Base-by-base conservation (phyloP, 2,329 filamentous ascomycete genomes). In the Colletotrichum lini region DNA sequence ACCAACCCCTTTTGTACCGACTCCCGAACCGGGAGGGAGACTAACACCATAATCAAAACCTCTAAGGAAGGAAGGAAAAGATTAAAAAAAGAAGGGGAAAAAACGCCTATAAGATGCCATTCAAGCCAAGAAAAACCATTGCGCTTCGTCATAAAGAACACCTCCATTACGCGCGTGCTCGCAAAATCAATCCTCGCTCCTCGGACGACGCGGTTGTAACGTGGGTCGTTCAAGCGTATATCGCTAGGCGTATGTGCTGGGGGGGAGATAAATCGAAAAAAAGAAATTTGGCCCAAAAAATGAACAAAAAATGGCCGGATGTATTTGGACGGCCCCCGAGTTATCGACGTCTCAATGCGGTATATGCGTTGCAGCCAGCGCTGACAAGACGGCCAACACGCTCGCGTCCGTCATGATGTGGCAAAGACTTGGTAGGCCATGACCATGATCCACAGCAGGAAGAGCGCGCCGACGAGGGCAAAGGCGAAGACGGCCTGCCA, bases 401-500 rank as follows among this genome's bases (percentile, higher is more conserved):
- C 12, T 38, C 21, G n/a, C 0, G 12, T 13, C 26, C 15, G 16
- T 70, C 45, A 72, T 10, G 69, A 72, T 12, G 15, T 60, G 16
- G 80, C 86, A 82, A 90, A 92, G 12, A 92, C 90, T 73, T 91
- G 89, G 75, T 90, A 89, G 13, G 89, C 87, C 87, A 92, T 91
- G 73, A 91, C 82, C 84, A 92, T 91, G 76, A 92, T 89, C 90
- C 90, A 92, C n/a, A 92, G 77, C 70, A 91, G 78, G 73, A 92
- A 92, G 1, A 91, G 80, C 21, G 80, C 82, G 0, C 90, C 90
- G 2, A 90, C 86, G 30, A 93, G 79, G 21, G 85, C 85, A 78
- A 92, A 90, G 1, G 89, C 86, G 79, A 92, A 93, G 2, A 89
- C 88, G 1, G 91, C 85, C 75, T 90, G 87, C 91, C 91, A 92